Percentiles rank a stretch among this genome's conserved stretches.
Evolutionary conservation across 257 asterid genomes (phyloP).

Genomic region (Osmanthus fragrans): DNA sequence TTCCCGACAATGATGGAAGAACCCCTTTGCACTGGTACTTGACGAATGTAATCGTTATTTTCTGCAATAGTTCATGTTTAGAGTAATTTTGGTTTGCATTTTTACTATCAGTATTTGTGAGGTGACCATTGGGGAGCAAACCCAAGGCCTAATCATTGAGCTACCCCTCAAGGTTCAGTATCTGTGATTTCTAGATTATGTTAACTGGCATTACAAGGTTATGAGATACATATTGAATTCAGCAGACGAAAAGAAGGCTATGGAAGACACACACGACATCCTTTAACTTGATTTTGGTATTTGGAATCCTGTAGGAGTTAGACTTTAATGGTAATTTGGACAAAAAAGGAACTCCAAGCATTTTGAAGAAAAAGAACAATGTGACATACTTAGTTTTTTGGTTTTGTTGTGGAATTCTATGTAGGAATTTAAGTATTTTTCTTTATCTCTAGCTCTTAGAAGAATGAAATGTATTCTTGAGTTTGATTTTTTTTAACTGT

Average conservation of each 20-base stretch:
- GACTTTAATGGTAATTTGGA: background rate
- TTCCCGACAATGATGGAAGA: constrained; percentile 96
- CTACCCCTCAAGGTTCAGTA: no score
- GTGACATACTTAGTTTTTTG: background rate
- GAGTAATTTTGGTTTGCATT: background rate
- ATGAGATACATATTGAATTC: background rate
- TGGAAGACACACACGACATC: background rate
- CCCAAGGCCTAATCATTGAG: no score
- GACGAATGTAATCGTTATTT: constrained; percentile 41
- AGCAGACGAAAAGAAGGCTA: background rate
- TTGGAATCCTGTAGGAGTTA: constrained; percentile 12
- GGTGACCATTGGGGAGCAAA: no score
- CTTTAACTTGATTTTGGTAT: constrained; percentile 11
- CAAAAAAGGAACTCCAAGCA: background rate
- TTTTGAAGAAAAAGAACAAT: background rate
- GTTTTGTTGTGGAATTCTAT: background rate
- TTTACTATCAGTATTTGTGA: background rate
- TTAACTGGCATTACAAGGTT: background rate
- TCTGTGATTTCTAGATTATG: background rate
- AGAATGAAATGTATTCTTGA: constrained; percentile 30
- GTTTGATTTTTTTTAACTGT: no score
- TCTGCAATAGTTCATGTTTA: constrained; percentile 14
- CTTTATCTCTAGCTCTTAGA: constrained; percentile 33
- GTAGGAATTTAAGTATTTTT: background rate
- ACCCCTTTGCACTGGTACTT: constrained; percentile 98